A percentile compares a stretch with the other conserved stretches of the same genome.
Conservation (phyloP, 225 moss, liverwort and hornwort genomes). For the Marchantia polymorpha region DNA sequence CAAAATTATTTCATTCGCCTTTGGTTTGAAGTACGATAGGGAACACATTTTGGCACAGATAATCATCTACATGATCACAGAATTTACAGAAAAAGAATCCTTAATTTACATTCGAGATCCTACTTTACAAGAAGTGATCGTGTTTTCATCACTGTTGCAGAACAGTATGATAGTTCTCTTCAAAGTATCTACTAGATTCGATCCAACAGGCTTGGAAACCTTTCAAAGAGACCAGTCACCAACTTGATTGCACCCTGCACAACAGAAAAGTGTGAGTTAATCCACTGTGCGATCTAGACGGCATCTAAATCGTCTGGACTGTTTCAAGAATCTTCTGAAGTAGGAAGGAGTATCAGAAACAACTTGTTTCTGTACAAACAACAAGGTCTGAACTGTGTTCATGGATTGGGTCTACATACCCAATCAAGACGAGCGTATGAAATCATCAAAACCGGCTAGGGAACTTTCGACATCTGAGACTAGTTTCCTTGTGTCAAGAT, state of each 20-base stretch:
- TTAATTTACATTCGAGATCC: not conserved
- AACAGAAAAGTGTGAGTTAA: not conserved
- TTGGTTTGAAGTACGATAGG: too few species aligned
- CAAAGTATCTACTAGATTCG: slow-evolving; percentile 8
- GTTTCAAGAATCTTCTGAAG: not conserved
- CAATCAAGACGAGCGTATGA: too few species aligned
- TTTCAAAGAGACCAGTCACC: slow-evolving; percentile 60
- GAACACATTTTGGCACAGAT: not conserved
- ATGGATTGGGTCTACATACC: too few species aligned
- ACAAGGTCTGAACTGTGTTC: too few species aligned
- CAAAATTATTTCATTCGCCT: too few species aligned
- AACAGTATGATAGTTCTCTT: too few species aligned
- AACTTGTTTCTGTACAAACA: too few species aligned
- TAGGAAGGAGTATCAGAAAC: too few species aligned
- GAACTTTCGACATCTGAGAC: too few species aligned
- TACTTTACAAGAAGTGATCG: not conserved
- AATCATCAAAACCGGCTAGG: too few species aligned
- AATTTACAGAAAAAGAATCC: not conserved
- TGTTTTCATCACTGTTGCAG: not conserved
- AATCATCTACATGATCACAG: not conserved
- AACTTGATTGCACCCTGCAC: slow-evolving; percentile 56
- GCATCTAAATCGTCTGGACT: not conserved
- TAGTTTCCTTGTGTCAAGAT: too few species aligned
- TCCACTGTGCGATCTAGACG: too few species aligned
- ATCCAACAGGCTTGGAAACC: slow-evolving; percentile 57